Base-by-base conservation (phyloP, 1,139 yeast genomes). In the Spencermartinsiella ligniputridi region DNA sequence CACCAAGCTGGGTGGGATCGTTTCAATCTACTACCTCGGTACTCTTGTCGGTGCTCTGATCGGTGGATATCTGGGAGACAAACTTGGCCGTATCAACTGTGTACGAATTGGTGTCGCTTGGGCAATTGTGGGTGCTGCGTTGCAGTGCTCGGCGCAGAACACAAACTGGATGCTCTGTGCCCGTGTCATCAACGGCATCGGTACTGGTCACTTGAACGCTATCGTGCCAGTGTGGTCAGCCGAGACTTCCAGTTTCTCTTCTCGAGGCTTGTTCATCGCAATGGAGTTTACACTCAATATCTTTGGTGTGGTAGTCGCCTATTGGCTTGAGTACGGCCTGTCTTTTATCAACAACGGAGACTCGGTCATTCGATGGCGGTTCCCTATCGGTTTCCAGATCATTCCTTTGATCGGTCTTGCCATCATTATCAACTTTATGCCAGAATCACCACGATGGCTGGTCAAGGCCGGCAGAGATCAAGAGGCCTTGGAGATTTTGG, bases 311-410 rank as follows among this genome's bases (percentile, higher is more conserved):
- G 73, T 78, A 60, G 69, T 83, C 60, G 86, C 89, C n/a, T 83
- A 83, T 68, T 84, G 92, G 92, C 67, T 81, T 50, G 89, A 82
- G 58, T 84, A 79, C 58, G 92, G 90, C 17, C 71, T 83, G 40
- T 77, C 83, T 2, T 83, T 76, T 55, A 77, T 77, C 45, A 58
- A 53, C 39, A 35, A 45, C 9, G 51, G 52, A 5, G 40, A 48
- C 24, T 44, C 49, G 21, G 52, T 50, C 2, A 50, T 57, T 33
- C 56, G 60, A 25, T 60, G 65, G 65, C 49, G 66, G 32, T 52
- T 58, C 51, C 64, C 61, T 20, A 57, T 58, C 37, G 64, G 60
- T 5, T 51, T 58, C 40, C 63, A 65, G 51, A 46, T 59, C 20
- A 53, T 61, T 3, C 63, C 64, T 37, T 61, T 64, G 16, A 33